phyloP scores from a whole-genome alignment of 768 basidiomycete species.

The Rhodosporidiobolus sp. region DNA sequence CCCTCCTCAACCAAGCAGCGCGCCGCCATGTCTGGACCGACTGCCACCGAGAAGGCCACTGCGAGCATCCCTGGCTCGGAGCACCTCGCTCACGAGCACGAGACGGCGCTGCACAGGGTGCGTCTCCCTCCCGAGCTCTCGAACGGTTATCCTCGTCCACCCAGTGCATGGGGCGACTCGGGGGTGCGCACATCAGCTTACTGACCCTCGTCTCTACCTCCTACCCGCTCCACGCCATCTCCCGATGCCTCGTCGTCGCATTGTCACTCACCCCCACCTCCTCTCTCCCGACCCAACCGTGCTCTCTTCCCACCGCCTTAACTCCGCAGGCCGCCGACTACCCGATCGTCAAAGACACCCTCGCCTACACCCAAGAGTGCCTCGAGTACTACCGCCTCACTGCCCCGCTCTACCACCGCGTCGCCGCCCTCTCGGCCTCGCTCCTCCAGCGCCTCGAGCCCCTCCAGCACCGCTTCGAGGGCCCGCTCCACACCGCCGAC shows the following conservation, averaged over 20 bases:
- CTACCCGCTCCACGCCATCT: not conserved
- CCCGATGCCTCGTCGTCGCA: not conserved
- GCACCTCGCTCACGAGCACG: not conserved
- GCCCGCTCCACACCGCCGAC: constrained; percentile 32
- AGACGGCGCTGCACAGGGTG: constrained; percentile 26
- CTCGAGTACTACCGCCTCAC: constrained; percentile 20
- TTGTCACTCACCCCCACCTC: not conserved
- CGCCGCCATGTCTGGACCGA: not conserved
- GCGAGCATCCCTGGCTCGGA: not conserved
- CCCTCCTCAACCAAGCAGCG: not conserved
- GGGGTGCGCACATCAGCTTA: not conserved
- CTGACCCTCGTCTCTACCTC: not conserved
- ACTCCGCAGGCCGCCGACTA: constrained; percentile 22
- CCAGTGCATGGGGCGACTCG: not conserved
- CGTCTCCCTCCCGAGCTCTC: not conserved
- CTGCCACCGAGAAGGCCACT: constrained; percentile 10
- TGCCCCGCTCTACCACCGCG: constrained; percentile 19
- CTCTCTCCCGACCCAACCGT: not conserved
- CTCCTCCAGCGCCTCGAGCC: constrained; percentile 28
- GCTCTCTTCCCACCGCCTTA: not conserved
- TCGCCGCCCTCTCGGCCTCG: constrained; percentile 1
- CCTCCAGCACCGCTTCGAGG: constrained; percentile 22
- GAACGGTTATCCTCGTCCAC: not conserved
- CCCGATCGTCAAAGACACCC: constrained; percentile 36
- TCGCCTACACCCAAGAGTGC: constrained; percentile 18